Evolutionary conservation across 2,329 filamentous ascomycete genomes (phyloP).

Genomic region (Chaetoscypha palmicola): DNA sequence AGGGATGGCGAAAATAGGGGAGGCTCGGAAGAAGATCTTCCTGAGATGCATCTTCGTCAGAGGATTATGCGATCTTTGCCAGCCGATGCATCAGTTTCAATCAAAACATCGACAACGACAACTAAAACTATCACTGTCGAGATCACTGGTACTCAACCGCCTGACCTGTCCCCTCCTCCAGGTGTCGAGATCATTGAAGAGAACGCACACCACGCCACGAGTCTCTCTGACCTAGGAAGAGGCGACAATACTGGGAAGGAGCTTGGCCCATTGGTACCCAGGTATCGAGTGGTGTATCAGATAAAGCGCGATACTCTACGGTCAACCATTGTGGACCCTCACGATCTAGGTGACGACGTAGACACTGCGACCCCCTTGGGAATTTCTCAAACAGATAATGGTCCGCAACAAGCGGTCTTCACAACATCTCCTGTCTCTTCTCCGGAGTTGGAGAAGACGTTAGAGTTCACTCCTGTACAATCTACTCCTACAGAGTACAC

Average conservation of each 20-base stretch:
- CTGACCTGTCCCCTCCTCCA: conserved; percentile 47
- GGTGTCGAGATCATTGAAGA: conserved; percentile 54
- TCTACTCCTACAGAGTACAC: neutral
- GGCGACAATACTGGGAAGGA: conserved; percentile 16
- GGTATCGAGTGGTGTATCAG: conserved; percentile 53
- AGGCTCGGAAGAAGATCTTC: conserved; percentile 31
- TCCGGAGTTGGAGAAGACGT: neutral
- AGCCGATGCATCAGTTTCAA: conserved; percentile 49
- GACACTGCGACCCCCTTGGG: conserved; percentile 2
- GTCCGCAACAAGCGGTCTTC: conserved; percentile 2
- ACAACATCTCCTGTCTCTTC: neutral
- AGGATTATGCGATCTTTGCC: conserved; percentile 50
- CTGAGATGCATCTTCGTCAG: conserved; percentile 42
- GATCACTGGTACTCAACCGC: conserved; percentile 45
- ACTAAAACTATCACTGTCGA: conserved; percentile 60
- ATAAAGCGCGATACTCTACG: conserved; percentile 46
- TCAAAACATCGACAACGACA: conserved; percentile 51
- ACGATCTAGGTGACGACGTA: conserved; percentile 19
- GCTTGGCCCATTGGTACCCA: conserved; percentile 13
- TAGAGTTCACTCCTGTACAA: neutral
- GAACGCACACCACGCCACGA: conserved; percentile 24
- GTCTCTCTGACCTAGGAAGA: conserved; percentile 15
- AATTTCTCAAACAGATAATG: conserved; percentile 9
- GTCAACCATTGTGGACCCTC: conserved; percentile 34
- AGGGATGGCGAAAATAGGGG: conserved; percentile 34